These are phyloP conservation scores for Auxenochlorella pyrenoidosa DNA, from an alignment of 139 green algal genomes.

Conservation along the genomic window DNA sequence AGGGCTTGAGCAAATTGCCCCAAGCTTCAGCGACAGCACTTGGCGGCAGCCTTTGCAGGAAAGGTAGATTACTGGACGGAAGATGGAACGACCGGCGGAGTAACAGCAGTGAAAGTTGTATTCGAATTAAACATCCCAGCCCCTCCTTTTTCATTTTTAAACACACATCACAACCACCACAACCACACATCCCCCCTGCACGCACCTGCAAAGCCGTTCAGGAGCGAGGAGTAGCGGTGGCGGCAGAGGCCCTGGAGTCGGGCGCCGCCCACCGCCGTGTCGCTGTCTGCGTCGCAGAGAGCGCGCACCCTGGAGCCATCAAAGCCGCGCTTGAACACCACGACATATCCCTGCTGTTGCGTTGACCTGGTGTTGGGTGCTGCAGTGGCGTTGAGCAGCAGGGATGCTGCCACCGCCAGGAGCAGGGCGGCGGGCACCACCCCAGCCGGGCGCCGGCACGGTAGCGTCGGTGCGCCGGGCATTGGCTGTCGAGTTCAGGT, in stretches of 20 bases:
- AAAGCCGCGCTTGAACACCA: constrained; percentile 31
- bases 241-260: constrained; percentile 9
- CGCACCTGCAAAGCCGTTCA: constrained; percentile 33
- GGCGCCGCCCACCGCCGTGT: not conserved
- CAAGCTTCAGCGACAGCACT: too few relatives aligned
- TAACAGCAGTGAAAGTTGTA: too few relatives aligned
- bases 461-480: not conserved
- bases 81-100: too few relatives aligned
- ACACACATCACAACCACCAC: too few relatives aligned
- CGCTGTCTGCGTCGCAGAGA: not conserved
- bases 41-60: too few relatives aligned
- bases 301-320: not conserved
- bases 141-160: too few relatives aligned
- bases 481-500: too few relatives aligned
- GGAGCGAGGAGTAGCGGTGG: constrained; percentile 1
- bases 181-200: not conserved
- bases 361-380: not conserved
- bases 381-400: not conserved
- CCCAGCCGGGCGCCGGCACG: not conserved
- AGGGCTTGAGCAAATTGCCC: too few relatives aligned
- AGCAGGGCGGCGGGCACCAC: not conserved
- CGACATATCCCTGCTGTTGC: not conserved
- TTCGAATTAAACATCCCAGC: too few relatives aligned
- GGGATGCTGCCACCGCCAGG: not conserved
- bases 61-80: too few relatives aligned